Percentiles rank a stretch among this genome's conserved stretches.
These are phyloP conservation scores for Ascochyta pisi DNA, from an alignment of 2,329 filamentous ascomycete species.

Conservation along the genomic window DNA sequence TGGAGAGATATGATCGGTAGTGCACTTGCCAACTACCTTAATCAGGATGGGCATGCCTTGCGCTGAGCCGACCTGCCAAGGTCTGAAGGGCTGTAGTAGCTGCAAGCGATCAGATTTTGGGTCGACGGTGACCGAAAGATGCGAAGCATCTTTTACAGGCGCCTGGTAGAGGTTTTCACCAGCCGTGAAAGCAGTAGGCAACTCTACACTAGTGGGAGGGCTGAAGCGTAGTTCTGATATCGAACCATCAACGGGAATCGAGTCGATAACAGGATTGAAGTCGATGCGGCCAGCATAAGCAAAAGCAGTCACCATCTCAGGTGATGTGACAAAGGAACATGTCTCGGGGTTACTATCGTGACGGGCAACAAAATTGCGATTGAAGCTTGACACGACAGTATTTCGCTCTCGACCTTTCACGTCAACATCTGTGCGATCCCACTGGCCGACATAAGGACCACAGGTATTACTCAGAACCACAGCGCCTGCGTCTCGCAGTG, in stretches of 20 bases:
- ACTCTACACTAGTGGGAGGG: too few species aligned
- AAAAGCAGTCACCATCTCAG: slow-evolving; percentile 54
- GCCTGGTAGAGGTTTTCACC: slow-evolving; percentile 38
- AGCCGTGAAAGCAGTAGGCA: slow-evolving; percentile 24
- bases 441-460: slow-evolving; percentile 48
- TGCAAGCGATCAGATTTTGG: slow-evolving; percentile 37
- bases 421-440: slow-evolving; percentile 45
- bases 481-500: slow-evolving; percentile 39
- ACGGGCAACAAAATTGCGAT: slow-evolving; percentile 49
- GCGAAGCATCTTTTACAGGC: slow-evolving; percentile 22
- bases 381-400: slow-evolving; percentile 47
- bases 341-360: slow-evolving; percentile 54
- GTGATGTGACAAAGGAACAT: slow-evolving; percentile 58
- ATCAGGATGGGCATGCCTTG: slow-evolving; percentile 38
- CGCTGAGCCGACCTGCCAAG: slow-evolving; percentile 35
- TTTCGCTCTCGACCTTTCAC: slow-evolving; percentile 35
- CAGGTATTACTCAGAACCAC: slow-evolving; percentile 45
- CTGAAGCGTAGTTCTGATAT: too few species aligned
- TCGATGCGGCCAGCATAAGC: slow-evolving; percentile 28
- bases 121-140: slow-evolving; percentile 36
- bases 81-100: slow-evolving; percentile 22
- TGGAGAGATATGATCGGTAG: slow-evolving; percentile 51
- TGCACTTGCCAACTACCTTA: slow-evolving; percentile 50
- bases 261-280: slow-evolving; percentile 41
- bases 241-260: slow-evolving; percentile 15